Percentiles rank a stretch among this genome's conserved stretches.
Conservation (phyloP, 441 rosid genomes). For the Pelargonium myrrhifolium region DNA sequence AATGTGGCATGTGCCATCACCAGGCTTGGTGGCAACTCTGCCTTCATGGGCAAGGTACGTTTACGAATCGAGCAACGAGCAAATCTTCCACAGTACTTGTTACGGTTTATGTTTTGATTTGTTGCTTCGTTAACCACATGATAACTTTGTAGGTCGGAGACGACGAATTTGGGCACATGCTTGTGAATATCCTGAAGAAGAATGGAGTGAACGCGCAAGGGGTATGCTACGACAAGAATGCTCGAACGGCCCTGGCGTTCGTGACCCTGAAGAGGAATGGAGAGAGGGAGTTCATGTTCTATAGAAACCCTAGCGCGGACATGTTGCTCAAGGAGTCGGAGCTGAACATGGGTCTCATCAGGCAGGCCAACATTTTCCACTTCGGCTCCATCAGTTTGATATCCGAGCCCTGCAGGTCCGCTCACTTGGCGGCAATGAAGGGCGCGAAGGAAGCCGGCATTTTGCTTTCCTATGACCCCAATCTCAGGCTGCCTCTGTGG, state of each 20-base stretch:
- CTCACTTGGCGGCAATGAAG: conserved; percentile 70
- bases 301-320: conserved; percentile 71
- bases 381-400: conserved; percentile 74
- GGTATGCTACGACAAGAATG: conserved; percentile 45
- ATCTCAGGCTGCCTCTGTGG: conserved; percentile 62
- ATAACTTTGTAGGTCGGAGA: too few relatives aligned
- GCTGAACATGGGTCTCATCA: conserved; percentile 41
- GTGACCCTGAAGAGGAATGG: conserved; percentile 58
- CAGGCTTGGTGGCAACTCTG: conserved; percentile 59
- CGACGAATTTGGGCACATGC: conserved; percentile 77
- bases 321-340: conserved; percentile 64
- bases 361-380: conserved; percentile 58
- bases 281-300: conserved; percentile 73
- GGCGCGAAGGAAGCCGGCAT: conserved; percentile 51
- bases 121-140: too few relatives aligned
- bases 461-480: conserved; percentile 64
- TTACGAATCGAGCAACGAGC: too few relatives aligned
- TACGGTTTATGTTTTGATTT: too few relatives aligned
- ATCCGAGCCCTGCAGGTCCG: conserved; percentile 56
- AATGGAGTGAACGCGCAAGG: conserved; percentile 53
- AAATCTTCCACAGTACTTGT: too few relatives aligned
- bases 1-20: conserved; percentile 74
- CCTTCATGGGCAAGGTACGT: conserved; percentile 72
- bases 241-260: conserved; percentile 70
- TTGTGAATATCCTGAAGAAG: conserved; percentile 47